These are phyloP conservation scores for Hirschioporus abietinus DNA, from an alignment of 768 basidiomycete genomes.

Conservation along the genomic window DNA sequence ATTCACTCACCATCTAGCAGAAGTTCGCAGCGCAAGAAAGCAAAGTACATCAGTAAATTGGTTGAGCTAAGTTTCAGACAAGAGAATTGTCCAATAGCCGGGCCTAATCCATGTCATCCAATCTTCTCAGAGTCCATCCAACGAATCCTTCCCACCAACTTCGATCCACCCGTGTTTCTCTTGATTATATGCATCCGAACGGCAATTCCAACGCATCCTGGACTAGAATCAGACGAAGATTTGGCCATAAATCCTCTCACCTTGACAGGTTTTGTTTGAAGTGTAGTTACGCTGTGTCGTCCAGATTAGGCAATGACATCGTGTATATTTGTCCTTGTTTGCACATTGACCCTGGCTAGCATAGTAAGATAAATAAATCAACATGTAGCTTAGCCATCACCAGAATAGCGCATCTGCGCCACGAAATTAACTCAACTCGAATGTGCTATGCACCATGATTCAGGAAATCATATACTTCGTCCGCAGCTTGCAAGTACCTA, in stretches of 20 bases:
- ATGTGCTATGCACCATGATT: too few species aligned
- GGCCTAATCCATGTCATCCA: neutral
- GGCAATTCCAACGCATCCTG: neutral
- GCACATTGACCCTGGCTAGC: neutral
- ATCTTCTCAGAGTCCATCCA: neutral
- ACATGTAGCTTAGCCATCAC: too few species aligned
- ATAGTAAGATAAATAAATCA: too few species aligned
- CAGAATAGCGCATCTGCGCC: too few species aligned
- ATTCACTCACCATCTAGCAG: neutral
- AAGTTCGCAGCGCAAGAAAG: neutral
- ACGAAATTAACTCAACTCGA: too few species aligned
- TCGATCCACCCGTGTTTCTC: neutral
- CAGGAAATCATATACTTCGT: too few species aligned
- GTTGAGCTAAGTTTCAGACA: neutral
- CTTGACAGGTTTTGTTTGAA: constrained; percentile 2
- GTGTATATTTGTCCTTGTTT: neutral
- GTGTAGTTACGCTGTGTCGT: neutral
- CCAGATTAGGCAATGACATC: neutral
- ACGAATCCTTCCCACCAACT: neutral
- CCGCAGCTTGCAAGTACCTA: too few species aligned
- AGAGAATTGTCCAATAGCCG: neutral
- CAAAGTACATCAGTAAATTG: neutral
- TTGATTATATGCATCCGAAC: neutral
- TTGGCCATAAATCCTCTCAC: neutral
- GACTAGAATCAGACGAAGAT: neutral